Base-by-base conservation (phyloP, 129 eudicot species). In the Chrysanthemum seticuspe region DNA sequence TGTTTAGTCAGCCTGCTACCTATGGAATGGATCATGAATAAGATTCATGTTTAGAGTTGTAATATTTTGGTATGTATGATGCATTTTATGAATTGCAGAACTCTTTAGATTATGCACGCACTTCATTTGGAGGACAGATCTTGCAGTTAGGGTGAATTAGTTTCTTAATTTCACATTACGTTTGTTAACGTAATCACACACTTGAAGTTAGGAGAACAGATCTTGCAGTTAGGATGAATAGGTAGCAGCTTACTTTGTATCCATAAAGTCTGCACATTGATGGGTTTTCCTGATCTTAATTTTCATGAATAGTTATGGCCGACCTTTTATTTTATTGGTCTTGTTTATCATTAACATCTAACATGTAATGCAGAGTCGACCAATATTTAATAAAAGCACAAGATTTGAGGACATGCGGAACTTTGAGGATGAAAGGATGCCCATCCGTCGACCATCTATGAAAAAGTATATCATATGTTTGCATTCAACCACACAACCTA, bases 331-430 rank as follows among this genome's bases (percentile, higher is more conserved):
- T 12, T 3, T 53, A 21, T 10, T 60, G 58, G 54, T 59, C 65
- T 70, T 70, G 57, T 51, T 68, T 67, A 31, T 6, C 10, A 69
- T 16, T 62, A 13, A 70, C 49, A 34, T 57, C 23, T 63, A 21
- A 55, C 59, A 48, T 70, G 58, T 47, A 29, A 59, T 78, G 79
- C 96, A 95, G 99, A 86, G 94, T 80, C 96, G 99, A 31, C 99
- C 96, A 59, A 90, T 95, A 70, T 94, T 94, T 68, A 94, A 94
- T 62, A 94, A 94, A 82, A 94, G 99, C 81, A 94, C 97, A 14
- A 87, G 97, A 78, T 94, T 88, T 71, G 99, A 94, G 78, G 99
- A 94, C 79, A 94, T 94, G 97, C 73, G 92, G 59, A 90, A 86
- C 81, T 74, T 19, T 60, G 95, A 94, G 70, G 97, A 90, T 23